Percentiles rank a stretch among this genome's conserved stretches.
Evolutionary conservation across 1,284 basidiomycete species (phyloP).

Genomic region (Microstroma glucosiphilum): DNA sequence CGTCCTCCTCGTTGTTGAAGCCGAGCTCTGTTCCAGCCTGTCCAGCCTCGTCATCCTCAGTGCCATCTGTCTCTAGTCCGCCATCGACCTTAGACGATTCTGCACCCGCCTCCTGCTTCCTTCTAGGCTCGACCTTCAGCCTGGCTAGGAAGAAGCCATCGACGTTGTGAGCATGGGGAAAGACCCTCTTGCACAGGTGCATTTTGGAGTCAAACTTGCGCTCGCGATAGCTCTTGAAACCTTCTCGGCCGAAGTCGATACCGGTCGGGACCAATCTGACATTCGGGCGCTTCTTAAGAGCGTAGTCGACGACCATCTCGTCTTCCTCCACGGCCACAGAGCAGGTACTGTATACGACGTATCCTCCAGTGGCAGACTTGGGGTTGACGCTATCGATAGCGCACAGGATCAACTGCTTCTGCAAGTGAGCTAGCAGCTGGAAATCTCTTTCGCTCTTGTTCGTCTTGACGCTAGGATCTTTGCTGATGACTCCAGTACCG

Average conservation of each 20-base stretch:
- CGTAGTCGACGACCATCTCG: constrained; percentile 96
- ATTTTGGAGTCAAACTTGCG: constrained; percentile 78
- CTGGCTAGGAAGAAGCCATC: constrained; percentile 99
- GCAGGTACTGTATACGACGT: constrained; percentile 96
- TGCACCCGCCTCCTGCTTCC: constrained; percentile 11
- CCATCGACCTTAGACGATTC: background rate
- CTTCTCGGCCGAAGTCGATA: constrained; percentile 85
- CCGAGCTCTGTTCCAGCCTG: constrained; percentile 3
- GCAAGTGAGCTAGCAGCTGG: constrained; percentile 77
- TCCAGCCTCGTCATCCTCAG: constrained; percentile 2
- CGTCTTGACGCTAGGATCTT: constrained; percentile 92
- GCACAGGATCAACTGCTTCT: constrained; percentile 96
- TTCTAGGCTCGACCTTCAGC: constrained; percentile 66
- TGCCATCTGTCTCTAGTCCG: background rate
- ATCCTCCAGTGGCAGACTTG: constrained; percentile 83
- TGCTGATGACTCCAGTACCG: constrained; percentile 96
- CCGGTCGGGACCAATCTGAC: constrained; percentile 89
- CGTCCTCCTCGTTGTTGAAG: constrained; percentile 17
- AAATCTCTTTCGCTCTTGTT: constrained; percentile 98
- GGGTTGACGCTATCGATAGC: constrained; percentile 93
- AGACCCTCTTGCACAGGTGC: constrained; percentile 48
- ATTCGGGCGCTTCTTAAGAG: constrained; percentile 92
- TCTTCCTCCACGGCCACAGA: constrained; percentile 98
- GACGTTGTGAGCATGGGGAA: constrained; percentile 59
- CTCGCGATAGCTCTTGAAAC: constrained; percentile 81